Evolutionary conservation across 108 stramenopile species (phyloP).

Genomic region (Craspedostauros australis): DNA sequence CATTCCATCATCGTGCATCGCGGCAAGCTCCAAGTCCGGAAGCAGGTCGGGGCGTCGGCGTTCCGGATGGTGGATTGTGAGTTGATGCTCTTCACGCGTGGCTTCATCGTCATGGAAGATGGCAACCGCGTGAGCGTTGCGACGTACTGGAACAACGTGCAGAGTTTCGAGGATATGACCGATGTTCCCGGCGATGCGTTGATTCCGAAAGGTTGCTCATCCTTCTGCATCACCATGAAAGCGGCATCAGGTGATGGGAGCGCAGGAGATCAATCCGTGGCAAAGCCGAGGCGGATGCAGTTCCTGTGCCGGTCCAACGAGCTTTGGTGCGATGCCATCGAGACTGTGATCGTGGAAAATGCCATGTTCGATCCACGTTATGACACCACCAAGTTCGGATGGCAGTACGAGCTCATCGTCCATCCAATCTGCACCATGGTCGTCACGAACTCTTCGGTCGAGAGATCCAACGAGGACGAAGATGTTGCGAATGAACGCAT

Average conservation of each 20-base stretch:
- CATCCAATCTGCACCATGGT: constrained; percentile 32
- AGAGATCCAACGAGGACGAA: too few relatives aligned
- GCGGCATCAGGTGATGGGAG: constrained; percentile 3
- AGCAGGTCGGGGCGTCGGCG: too few relatives aligned
- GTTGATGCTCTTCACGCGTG: constrained; percentile 34
- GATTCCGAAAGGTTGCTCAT: constrained; percentile 1
- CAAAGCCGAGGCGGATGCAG: not conserved
- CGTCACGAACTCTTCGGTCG: too few relatives aligned
- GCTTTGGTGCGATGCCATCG: constrained; percentile 26
- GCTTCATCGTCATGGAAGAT: constrained; percentile 27
- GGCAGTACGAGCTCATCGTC: constrained; percentile 32
- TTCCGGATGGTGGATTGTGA: too few relatives aligned
- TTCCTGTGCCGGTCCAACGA: constrained; percentile 7
- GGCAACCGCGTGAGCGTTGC: not conserved
- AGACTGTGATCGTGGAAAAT: constrained; percentile 9
- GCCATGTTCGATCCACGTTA: not conserved
- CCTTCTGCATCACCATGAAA: constrained; percentile 6
- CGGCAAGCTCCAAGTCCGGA: constrained; percentile 3
- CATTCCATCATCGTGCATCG: constrained; percentile 24
- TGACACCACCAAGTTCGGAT: constrained; percentile 17
- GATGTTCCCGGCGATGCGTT: constrained; percentile 18
- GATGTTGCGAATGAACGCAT: not conserved
- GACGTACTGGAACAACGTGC: constrained; percentile 10
- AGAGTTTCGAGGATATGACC: constrained; percentile 3
- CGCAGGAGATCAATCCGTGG: not conserved